phyloP scores from a whole-genome alignment of 106 monocot species.

The Xerophyta viscosa region DNA sequence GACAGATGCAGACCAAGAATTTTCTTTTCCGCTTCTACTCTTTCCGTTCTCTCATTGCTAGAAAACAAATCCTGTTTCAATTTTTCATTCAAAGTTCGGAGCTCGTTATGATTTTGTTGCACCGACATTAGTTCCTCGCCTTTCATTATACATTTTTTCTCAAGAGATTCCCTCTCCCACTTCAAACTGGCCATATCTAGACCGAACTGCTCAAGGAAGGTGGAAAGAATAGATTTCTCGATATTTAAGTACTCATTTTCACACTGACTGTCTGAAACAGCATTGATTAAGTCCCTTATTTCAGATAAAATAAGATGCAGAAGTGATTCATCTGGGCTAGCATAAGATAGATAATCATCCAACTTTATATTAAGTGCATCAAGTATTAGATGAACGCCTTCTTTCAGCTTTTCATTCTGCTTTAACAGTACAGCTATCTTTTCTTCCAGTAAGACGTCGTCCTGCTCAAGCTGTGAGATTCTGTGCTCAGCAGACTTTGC shows the following conservation, averaged over 20 bases:
- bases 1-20: slow-evolving; percentile 18
- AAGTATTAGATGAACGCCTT: slow-evolving; percentile 34
- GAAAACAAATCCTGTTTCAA: slow-evolving; percentile 22
- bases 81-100: slow-evolving; percentile 21
- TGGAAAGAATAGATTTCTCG: slow-evolving; percentile 48
- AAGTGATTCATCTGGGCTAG: slow-evolving; percentile 19
- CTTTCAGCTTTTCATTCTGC: slow-evolving; percentile 37
- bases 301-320: slow-evolving; percentile 26
- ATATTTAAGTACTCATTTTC: slow-evolving; percentile 28
- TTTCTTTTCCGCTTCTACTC: slow-evolving; percentile 34
- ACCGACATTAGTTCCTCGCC: slow-evolving; percentile 26
- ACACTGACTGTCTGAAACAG: slow-evolving; percentile 33
- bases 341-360: slow-evolving; percentile 5
- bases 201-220: slow-evolving; percentile 41
- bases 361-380: slow-evolving; percentile 16
- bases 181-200: slow-evolving; percentile 26
- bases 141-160: slow-evolving; percentile 26
- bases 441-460: slow-evolving; percentile 19
- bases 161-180: slow-evolving; percentile 28
- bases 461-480: slow-evolving; percentile 34
- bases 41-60: slow-evolving; percentile 23
- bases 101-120: slow-evolving; percentile 24
- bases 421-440: slow-evolving; percentile 15
- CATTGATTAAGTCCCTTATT: slow-evolving; percentile 26
- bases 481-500: slow-evolving; percentile 24